Evolutionary conservation across 345 rosid genomes (phyloP).

Genomic region (Sisymbrium altissimum): DNA sequence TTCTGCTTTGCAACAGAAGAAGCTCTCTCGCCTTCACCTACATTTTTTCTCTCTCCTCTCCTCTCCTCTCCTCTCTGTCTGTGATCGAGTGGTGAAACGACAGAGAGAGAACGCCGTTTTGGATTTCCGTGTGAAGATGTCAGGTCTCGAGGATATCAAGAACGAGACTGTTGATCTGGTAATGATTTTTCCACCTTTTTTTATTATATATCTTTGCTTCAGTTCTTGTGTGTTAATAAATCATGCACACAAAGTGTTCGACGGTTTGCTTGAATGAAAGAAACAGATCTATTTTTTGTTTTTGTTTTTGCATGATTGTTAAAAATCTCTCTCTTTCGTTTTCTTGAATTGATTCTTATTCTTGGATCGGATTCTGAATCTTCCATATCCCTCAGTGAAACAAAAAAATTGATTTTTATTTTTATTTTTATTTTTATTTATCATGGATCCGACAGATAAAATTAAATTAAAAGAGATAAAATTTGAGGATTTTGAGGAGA

Average conservation of each 20-base stretch:
- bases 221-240: not conserved
- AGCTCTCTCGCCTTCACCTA: conserved; percentile 35
- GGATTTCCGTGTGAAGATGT: conserved; percentile 17
- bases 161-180: conserved; percentile 70
- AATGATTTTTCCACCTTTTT: conserved; percentile 1
- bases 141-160: conserved; percentile 61
- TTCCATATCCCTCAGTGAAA: not conserved
- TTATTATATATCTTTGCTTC: not conserved
- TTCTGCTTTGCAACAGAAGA: conserved; percentile 31
- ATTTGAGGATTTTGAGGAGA: too few species aligned
- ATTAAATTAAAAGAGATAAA: not conserved
- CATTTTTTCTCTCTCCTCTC: not conserved
- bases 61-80: not conserved
- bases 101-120: conserved; percentile 32
- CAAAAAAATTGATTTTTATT: not conserved
- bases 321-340: not conserved
- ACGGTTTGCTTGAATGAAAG: conserved; percentile 25
- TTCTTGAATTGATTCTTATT: not conserved
- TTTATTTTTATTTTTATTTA: not conserved
- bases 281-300: conserved; percentile 16
- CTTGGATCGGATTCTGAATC: conserved; percentile 19
- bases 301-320: conserved; percentile 22
- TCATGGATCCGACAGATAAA: not conserved
- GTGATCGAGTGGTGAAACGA: conserved; percentile 30
- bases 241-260: conserved; percentile 33